Percentiles rank a stretch among this genome's conserved stretches.
Evolutionary conservation across 805 yeast genomes (phyloP).

Genomic region (Candida suzukii): DNA sequence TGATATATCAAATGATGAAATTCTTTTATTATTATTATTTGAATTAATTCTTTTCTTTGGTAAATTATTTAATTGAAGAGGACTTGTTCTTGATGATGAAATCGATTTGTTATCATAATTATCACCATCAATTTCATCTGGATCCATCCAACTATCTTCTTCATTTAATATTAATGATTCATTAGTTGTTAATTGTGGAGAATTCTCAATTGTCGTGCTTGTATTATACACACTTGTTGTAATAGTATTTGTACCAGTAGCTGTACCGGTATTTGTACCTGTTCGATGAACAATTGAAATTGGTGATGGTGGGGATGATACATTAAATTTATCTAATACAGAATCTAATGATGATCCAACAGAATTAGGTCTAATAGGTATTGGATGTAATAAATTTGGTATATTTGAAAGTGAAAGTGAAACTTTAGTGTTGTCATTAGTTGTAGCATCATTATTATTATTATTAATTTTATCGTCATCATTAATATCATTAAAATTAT

Average conservation of each 20-base stretch:
- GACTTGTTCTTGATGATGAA: not conserved
- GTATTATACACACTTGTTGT: too few relatives aligned
- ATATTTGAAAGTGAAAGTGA: not conserved
- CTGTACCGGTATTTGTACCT: too few relatives aligned
- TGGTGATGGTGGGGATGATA: not conserved
- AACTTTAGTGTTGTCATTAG: not conserved
- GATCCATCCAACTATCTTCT: constrained; percentile 50
- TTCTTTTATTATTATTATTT: not conserved
- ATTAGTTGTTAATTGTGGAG: constrained; percentile 6
- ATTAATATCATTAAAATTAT: not conserved
- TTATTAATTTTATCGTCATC: not conserved
- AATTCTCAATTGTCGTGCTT: not conserved
- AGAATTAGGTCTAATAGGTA: constrained; percentile 16
- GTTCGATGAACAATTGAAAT: too few relatives aligned
- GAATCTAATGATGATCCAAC: constrained; percentile 20
- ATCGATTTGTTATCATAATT: too few relatives aligned
- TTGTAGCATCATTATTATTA: not conserved
- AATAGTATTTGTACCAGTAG: too few relatives aligned
- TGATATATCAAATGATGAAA: constrained; percentile 5
- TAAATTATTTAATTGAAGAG: too few relatives aligned
- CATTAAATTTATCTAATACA: constrained; percentile 17
- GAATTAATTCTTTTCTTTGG: too few relatives aligned
- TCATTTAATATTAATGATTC: constrained; percentile 29
- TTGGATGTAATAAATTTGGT: constrained; percentile 13
- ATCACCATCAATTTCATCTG: too few relatives aligned